phyloP scores from a whole-genome alignment of 1,284 basidiomycete genomes.

The Melampsora larici-populina region DNA sequence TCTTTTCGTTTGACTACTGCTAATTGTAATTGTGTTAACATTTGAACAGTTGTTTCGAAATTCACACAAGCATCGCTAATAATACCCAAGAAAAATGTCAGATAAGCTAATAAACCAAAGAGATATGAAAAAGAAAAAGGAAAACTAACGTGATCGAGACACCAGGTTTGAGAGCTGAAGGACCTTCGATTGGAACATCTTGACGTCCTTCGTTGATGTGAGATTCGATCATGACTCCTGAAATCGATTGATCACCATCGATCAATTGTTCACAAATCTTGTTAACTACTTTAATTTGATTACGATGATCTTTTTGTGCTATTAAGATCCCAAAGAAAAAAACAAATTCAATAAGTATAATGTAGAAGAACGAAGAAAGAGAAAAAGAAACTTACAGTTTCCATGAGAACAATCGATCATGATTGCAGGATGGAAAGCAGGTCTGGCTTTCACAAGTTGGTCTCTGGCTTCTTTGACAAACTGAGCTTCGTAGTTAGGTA shows the following conservation, averaged over 20 bases:
- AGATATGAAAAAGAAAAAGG: slow-evolving; percentile 68
- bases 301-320: slow-evolving; percentile 61
- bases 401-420: slow-evolving; percentile 76
- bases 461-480: slow-evolving; percentile 69
- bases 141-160: slow-evolving; percentile 62
- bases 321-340: not conserved
- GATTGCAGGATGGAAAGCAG: slow-evolving; percentile 54
- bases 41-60: slow-evolving; percentile 69
- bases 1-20: slow-evolving; percentile 20
- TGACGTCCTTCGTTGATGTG: slow-evolving; percentile 85
- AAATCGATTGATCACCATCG: slow-evolving; percentile 69
- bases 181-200: slow-evolving; percentile 74
- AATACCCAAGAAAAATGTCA: not conserved
- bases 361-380: not conserved
- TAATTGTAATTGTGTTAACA: slow-evolving; percentile 51
- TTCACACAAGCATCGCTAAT: slow-evolving; percentile 70
- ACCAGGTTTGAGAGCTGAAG: slow-evolving; percentile 64
- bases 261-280: slow-evolving; percentile 67
- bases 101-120: not conserved
- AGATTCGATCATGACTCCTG: slow-evolving; percentile 97
- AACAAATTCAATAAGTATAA: slow-evolving; percentile 3
- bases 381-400: slow-evolving; percentile 66
- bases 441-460: slow-evolving; percentile 73
- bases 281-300: slow-evolving; percentile 60
- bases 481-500: slow-evolving; percentile 78